A percentile compares a stretch with the other conserved stretches of the same genome.
Evolutionary conservation across 805 yeast genomes (phyloP).

Genomic region (Schwanniomyces occidentalis): DNA sequence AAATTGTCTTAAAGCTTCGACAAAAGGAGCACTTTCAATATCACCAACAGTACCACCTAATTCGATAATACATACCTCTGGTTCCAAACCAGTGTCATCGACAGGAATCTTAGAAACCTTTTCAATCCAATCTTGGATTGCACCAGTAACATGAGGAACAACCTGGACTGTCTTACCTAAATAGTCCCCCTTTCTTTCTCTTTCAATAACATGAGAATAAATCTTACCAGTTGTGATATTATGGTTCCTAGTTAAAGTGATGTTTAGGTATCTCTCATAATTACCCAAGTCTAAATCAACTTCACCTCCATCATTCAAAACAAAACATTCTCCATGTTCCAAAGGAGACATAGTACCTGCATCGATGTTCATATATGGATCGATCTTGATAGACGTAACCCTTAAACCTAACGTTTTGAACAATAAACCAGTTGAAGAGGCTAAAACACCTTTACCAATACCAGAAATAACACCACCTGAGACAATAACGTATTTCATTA

Average conservation of each 20-base stretch:
- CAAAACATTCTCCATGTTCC: slow-evolving; percentile 99
- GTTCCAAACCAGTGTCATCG: slow-evolving; percentile 81
- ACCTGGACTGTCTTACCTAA: slow-evolving; percentile 99
- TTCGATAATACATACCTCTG: slow-evolving; percentile 96
- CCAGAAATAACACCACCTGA: slow-evolving; percentile 99
- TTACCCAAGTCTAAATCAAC: slow-evolving; percentile 97
- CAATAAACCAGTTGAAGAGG: slow-evolving; percentile 94
- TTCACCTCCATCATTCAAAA: slow-evolving; percentile 97
- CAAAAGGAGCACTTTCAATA: slow-evolving; percentile 97
- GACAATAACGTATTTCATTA: slow-evolving; percentile 97
- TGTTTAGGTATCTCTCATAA: slow-evolving; percentile 94
- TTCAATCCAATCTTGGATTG: slow-evolving; percentile 98
- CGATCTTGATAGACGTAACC: slow-evolving; percentile 96
- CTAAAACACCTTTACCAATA: slow-evolving; percentile 98
- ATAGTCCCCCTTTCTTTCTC: slow-evolving; percentile 95
- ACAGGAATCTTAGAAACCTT: slow-evolving; percentile 89
- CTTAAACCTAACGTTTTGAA: slow-evolving; percentile 91
- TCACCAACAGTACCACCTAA: slow-evolving; percentile 99
- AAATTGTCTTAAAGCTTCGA: slow-evolving; percentile 97
- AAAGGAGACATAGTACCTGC: slow-evolving; percentile 99
- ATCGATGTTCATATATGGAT: slow-evolving; percentile 98
- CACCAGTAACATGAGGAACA: slow-evolving; percentile 96
- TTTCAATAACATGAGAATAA: slow-evolving; percentile 89
- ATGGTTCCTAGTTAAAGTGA: slow-evolving; percentile 90
- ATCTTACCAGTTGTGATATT: slow-evolving; percentile 98